A percentile compares a stretch with the other conserved stretches of the same genome.
These are phyloP conservation scores for Backusella sp. DNA, from an alignment of 192 early-diverging fungal genomes.

Conservation along the genomic window DNA sequence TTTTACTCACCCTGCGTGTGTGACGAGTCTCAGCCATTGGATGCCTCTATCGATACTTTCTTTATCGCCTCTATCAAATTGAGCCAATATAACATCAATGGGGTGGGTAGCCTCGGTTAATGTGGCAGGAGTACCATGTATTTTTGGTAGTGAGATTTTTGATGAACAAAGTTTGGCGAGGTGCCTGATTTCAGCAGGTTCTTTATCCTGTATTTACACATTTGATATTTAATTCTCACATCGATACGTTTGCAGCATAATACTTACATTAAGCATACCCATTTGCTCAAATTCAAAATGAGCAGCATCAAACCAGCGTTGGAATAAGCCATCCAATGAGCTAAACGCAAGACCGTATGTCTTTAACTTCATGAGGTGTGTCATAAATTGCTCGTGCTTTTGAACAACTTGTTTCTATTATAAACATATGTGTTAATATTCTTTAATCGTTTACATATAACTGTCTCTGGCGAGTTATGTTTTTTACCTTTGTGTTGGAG, in stretches of 20 bases:
- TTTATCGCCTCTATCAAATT: constrained; percentile 27
- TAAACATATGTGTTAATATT: neutral
- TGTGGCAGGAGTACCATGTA: neutral
- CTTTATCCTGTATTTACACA: constrained; percentile 12
- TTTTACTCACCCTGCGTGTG: constrained; percentile 35
- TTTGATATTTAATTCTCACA: neutral
- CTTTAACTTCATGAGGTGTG: constrained; percentile 44
- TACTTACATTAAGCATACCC: constrained; percentile 20
- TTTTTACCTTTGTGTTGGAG: constrained; percentile 6
- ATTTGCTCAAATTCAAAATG: constrained; percentile 26
- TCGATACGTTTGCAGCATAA: neutral
- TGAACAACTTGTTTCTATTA: constrained; percentile 35
- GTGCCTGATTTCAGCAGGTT: constrained; percentile 16
- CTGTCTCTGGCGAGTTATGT: neutral
- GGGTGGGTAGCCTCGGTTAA: constrained; percentile 18
- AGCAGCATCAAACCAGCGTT: constrained; percentile 44
- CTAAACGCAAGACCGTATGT: constrained; percentile 44
- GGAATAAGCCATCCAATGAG: constrained; percentile 38
- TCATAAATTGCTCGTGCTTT: constrained; percentile 40
- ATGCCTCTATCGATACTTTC: constrained; percentile 34
- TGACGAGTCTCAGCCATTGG: constrained; percentile 37
- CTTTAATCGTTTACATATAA: neutral
- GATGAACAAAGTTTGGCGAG: constrained; percentile 19
- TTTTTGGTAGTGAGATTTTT: neutral
- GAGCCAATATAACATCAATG: constrained; percentile 18